Base-by-base conservation (phyloP, 2,329 filamentous ascomycete species). In the Arthrocladium fulminans region DNA sequence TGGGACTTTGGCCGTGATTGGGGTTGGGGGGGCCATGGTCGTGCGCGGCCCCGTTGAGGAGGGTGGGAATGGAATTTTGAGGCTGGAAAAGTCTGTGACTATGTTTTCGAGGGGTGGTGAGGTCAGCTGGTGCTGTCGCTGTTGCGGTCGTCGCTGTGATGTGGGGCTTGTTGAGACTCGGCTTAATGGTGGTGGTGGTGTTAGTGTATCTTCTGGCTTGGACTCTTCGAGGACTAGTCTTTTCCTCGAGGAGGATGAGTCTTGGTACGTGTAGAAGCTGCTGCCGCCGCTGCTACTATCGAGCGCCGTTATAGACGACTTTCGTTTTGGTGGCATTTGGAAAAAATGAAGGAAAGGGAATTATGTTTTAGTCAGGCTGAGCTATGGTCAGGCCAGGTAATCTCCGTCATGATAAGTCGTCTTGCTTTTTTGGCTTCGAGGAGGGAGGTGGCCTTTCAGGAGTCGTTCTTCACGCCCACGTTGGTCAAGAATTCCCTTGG, bases 281-380 rank as follows among this genome's bases (percentile, higher is more conserved):
- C 12, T 27, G 32, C 13, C 4, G 32, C 22, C 23, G 3, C 25
- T 17, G 27, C 12, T 27, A 15, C 13, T 7, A 15, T 13, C 23
- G 25, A 32, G 7, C 6, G 41, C 22, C 7, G 41, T 13, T 6
- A 12, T 32, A 15, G 41, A 44, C 10, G 41, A n/a, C n/a, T 44
- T 44, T 19, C 41, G 41, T 20, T 44, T 44, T 20, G 25, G 23
- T 32, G 41, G 22, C 41, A 44, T 44, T 19, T n/a, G n/a, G n/a
- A n/a, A n/a, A n/a, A n/a, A n/a, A n/a, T n/a, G n/a, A n/a, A n/a
- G n/a, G n/a, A n/a, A n/a, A n/a, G n/a, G n/a, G n/a, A n/a, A n/a
- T n/a, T n/a, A n/a, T n/a, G n/a, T n/a, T n/a, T n/a, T n/a, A n/a
- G n/a, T n/a, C n/a, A n/a, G n/a, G n/a, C n/a, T n/a, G n/a, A n/a